Base-by-base conservation (phyloP, 495 filamentous ascomycete species). In the Aspergillus haitiensis region DNA sequence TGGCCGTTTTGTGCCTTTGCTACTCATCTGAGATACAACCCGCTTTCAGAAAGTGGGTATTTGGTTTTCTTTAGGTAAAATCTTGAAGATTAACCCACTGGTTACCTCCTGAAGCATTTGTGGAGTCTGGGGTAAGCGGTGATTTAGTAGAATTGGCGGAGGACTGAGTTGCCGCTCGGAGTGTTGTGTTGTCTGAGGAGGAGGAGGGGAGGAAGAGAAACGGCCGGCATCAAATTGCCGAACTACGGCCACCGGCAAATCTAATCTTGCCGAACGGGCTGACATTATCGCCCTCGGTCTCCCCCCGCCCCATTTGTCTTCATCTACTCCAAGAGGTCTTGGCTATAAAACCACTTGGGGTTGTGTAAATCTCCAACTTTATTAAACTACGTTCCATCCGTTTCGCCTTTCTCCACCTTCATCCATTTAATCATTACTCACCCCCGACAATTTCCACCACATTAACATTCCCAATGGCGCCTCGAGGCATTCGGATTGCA, bases 401-500 rank as follows among this genome's bases (percentile, higher is more conserved):
- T 10, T 3, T 21, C 5, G 46, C n/a, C 32, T n/a, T 33, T 44
- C 21, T 34, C 44, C 45, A 13, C 21, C n/a, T 11, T 51, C 48
- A n/a, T 51, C 21, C 44, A 21, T 27, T 40, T 40, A 1, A 40
- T 40, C 37, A 40, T 21, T 27, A 16, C n/a, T 53, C 15, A 39
- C 51, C 10, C n/a, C 21, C 32, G 4, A 1, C 32, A 18, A 5
- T 18, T 8, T 21, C 51, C 32, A 21, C 15, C 55, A 13, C 9
- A 36, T 34, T 4, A 52, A 13, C 44, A 32, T 18, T 47, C 55
- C 11, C 44, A 21, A 62, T 62, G 60, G 44, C 49, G 11, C 10
- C 49, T 9, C 55, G 55, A 39, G 60, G 60, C 15, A 55, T 62
- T 16, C 60, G 60, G 21, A 62, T 62, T 16, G 60, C 60, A 7